phyloP scores from a whole-genome alignment of 2,329 filamentous ascomycete species.

The Talaromyces sp. region DNA sequence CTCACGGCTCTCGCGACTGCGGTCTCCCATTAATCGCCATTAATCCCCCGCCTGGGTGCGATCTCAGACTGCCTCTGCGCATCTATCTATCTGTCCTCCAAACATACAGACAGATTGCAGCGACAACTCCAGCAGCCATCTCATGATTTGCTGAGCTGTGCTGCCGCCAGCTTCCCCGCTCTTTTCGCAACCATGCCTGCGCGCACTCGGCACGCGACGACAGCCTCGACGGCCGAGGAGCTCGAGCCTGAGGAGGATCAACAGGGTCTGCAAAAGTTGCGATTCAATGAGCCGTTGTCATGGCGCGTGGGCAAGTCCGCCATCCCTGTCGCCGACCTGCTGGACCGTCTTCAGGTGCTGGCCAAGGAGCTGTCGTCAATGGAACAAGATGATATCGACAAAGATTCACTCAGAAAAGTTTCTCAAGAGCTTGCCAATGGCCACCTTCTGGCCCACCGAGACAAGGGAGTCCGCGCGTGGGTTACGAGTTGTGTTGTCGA shows the following conservation, averaged over 20 bases:
- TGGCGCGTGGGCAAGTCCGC: slow-evolving; percentile 82
- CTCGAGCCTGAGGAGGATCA: slow-evolving; percentile 28
- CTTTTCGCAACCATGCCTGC: slow-evolving; percentile 33
- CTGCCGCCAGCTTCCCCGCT: slow-evolving; percentile 13
- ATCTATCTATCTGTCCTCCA: not conserved
- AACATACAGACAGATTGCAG: not conserved
- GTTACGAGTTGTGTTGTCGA: slow-evolving; percentile 86
- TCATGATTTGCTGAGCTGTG: slow-evolving; percentile 12
- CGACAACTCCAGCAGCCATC: slow-evolving; percentile 1
- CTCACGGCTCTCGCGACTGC: not conserved
- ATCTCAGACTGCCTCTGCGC: not conserved
- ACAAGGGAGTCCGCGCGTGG: slow-evolving; percentile 87
- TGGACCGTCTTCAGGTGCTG: slow-evolving; percentile 74
- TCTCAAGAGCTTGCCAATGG: slow-evolving; percentile 78
- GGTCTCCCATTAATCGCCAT: not conserved
- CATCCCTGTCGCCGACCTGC: slow-evolving; percentile 75
- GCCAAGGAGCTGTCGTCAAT: slow-evolving; percentile 77
- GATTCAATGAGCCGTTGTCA: slow-evolving; percentile 80
- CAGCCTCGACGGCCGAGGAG: slow-evolving; percentile 23
- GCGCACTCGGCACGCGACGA: slow-evolving; percentile 36
- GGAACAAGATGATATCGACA: slow-evolving; percentile 80
- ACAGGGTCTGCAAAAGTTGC: slow-evolving; percentile 45
- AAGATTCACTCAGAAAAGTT: slow-evolving; percentile 75
- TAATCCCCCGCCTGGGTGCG: not conserved
- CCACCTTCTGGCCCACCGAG: slow-evolving; percentile 83